Conservation (phyloP, 768 basidiomycete genomes). For the Tricholoma furcatifolium region DNA sequence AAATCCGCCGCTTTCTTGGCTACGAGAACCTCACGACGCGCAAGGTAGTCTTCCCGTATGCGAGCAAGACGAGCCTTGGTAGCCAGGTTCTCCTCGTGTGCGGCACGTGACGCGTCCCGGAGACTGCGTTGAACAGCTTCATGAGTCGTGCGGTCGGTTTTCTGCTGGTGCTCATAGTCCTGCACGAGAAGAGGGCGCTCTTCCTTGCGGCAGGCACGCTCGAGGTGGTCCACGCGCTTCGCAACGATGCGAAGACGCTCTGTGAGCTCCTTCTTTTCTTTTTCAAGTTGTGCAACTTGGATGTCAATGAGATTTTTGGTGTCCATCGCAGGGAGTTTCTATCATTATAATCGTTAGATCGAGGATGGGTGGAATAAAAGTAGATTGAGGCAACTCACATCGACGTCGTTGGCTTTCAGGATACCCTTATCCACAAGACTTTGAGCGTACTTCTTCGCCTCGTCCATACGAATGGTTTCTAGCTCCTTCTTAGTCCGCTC, state of each 20-base stretch:
- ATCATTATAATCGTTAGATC: slow-evolving; percentile 7
- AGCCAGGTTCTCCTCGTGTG: slow-evolving; percentile 66
- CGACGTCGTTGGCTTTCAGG: slow-evolving; percentile 59
- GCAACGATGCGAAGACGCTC: slow-evolving; percentile 78
- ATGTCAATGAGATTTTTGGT: slow-evolving; percentile 85
- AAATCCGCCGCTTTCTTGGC: slow-evolving; percentile 66
- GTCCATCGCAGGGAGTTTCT: slow-evolving; percentile 84
- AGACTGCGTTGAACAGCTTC: slow-evolving; percentile 57
- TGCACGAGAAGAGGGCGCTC: slow-evolving; percentile 81
- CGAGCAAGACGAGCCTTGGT: slow-evolving; percentile 74
- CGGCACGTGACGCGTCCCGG: slow-evolving; percentile 49
- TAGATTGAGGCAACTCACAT: slow-evolving; percentile 42
- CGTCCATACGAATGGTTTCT: slow-evolving; percentile 74
- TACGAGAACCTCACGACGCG: slow-evolving; percentile 51
- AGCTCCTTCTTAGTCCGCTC: slow-evolving; percentile 72
- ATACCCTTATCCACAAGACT: slow-evolving; percentile 78
- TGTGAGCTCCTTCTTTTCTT: slow-evolving; percentile 87
- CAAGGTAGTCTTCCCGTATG: slow-evolving; percentile 70
- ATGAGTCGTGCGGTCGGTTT: slow-evolving; percentile 69
- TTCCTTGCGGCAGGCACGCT: slow-evolving; percentile 92
- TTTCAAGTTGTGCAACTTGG: slow-evolving; percentile 94
- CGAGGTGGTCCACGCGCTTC: slow-evolving; percentile 93
- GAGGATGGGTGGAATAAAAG: slow-evolving; percentile 1
- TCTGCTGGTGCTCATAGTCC: slow-evolving; percentile 88
- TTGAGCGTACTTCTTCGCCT: slow-evolving; percentile 87